Evolutionary conservation across 306 rosid genomes (phyloP), one percentile per base, ranked within the genome.

Genomic region (Lotus japonicus): DNA sequence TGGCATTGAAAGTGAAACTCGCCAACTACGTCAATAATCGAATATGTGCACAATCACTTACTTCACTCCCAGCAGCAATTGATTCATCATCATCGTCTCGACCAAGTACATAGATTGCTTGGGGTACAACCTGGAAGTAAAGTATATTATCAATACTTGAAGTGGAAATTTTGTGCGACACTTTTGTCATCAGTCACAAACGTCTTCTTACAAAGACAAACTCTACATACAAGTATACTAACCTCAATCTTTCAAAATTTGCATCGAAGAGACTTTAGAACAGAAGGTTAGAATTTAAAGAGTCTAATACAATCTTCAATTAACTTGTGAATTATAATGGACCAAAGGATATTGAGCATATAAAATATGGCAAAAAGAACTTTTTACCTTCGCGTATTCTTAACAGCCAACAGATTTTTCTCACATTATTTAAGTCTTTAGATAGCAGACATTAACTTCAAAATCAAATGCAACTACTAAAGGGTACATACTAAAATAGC

Each of bases 11-110:
- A n/a, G n/a, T n/a, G n/a, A n/a, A n/a, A n/a, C n/a, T n/a, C n/a
- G n/a, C n/a, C n/a, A n/a, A n/a, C n/a, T n/a, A n/a, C n/a, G n/a
- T n/a, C n/a, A n/a, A n/a, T n/a, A n/a, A n/a, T n/a, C n/a, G n/a
- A n/a, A n/a, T n/a, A n/a, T n/a, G n/a, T 48, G 96, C 97, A 79
- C 90, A 94, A 84, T 89, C 89, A 66, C 97, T 94, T 66, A 82
- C 77, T 76, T 94, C 99, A 68, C 97, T 94, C 64, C 92, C 97
- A 70, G 86, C 90, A 76, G 81, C 90, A 67, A 94, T 70, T 39
- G 99, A 94, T 72, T 88, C 97, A n/a, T 87, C 97, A 35, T 94
- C 98, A 60, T 92, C 98, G 36, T 91, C 98, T 77, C 99, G 94
- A 56, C 90, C 99, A 78, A 94, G 97, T 73, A 90, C 99, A 82